These are phyloP conservation scores for Ophiostoma quercus DNA, from an alignment of 2,329 filamentous ascomycete species.

Conservation along the genomic window DNA sequence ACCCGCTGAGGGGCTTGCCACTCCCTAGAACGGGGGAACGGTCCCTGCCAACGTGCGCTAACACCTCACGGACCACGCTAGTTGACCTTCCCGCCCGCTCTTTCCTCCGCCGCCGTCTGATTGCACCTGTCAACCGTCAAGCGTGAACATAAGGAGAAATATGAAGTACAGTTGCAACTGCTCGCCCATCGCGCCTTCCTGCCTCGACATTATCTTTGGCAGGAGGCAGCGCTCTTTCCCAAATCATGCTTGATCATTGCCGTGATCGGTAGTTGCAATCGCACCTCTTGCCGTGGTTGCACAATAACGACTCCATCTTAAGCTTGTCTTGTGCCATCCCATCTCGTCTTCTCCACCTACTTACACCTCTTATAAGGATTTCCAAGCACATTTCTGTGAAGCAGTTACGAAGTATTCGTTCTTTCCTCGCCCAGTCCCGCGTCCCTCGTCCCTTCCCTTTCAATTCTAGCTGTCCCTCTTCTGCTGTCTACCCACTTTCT, in stretches of 20 bases:
- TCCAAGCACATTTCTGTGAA: neutral
- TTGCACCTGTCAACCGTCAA: neutral
- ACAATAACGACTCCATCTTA: neutral
- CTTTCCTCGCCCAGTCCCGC: neutral
- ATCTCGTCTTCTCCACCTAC: neutral
- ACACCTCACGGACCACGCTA: constrained; percentile 21
- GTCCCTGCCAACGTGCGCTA: constrained; percentile 17
- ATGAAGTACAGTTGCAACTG: neutral
- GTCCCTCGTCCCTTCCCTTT: neutral
- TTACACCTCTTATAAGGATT: constrained; percentile 12
- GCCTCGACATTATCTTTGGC: neutral
- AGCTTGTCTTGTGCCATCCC: neutral
- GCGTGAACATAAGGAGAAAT: neutral
- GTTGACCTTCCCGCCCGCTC: constrained; percentile 20
- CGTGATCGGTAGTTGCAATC: neutral
- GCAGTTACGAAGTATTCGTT: neutral
- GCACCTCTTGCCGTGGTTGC: neutral
- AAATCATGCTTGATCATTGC: too few relatives aligned
- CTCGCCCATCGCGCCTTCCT: neutral
- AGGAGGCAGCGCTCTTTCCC: neutral
- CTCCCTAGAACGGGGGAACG: neutral
- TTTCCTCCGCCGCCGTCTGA: constrained; percentile 17
- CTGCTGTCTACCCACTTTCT: constrained; percentile 18
- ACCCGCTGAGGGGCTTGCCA: neutral
- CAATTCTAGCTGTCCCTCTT: constrained; percentile 14